A percentile compares a stretch with the other conserved stretches of the same genome.
Evolutionary conservation across 2,329 filamentous ascomycete genomes (phyloP).

Genomic region (Aspergillus awamori): DNA sequence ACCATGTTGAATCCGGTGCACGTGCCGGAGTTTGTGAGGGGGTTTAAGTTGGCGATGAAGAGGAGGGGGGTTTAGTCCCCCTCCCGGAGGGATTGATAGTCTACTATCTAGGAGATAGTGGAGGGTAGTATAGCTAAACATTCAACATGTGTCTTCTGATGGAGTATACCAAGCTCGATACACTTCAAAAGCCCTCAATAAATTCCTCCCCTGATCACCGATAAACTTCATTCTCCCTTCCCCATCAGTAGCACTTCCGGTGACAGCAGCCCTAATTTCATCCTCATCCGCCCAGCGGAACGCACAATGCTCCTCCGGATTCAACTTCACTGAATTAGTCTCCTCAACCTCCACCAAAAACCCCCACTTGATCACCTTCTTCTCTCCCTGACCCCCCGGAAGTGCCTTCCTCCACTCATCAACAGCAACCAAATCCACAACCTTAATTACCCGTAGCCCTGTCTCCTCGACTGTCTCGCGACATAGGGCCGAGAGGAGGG

Average conservation of each 20-base stretch:
- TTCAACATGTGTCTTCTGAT: not conserved
- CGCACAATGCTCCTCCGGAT: constrained; percentile 39
- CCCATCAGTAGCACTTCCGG: not conserved
- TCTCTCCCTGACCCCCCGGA: constrained; percentile 17
- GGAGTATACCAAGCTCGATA: not conserved
- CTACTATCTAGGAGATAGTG: not conserved
- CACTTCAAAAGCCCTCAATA: constrained; percentile 26
- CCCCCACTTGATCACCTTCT: constrained; percentile 35
- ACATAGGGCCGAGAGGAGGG: constrained; percentile 52
- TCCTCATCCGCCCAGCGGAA: constrained; percentile 44
- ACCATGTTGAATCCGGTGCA: constrained; percentile 12
- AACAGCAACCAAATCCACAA: constrained; percentile 46
- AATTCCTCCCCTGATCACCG: constrained; percentile 27
- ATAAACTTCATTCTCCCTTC: constrained; percentile 23
- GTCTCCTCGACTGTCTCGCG: constrained; percentile 58
- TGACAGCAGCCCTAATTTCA: constrained; percentile 26
- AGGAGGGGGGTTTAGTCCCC: not conserved
- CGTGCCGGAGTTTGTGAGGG: constrained; percentile 5
- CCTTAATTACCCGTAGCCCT: constrained; percentile 48
- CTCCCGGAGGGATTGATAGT: too few species aligned
- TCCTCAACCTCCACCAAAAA: constrained; percentile 42
- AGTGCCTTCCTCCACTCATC: constrained; percentile 31
- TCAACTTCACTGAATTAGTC: constrained; percentile 33
- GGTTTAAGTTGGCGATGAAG: not conserved
- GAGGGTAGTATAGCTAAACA: not conserved